Evolutionary conservation across 805 yeast species (phyloP), one percentile per base, ranked within the genome.

Genomic region (Metschnikowia gelsemii): DNA sequence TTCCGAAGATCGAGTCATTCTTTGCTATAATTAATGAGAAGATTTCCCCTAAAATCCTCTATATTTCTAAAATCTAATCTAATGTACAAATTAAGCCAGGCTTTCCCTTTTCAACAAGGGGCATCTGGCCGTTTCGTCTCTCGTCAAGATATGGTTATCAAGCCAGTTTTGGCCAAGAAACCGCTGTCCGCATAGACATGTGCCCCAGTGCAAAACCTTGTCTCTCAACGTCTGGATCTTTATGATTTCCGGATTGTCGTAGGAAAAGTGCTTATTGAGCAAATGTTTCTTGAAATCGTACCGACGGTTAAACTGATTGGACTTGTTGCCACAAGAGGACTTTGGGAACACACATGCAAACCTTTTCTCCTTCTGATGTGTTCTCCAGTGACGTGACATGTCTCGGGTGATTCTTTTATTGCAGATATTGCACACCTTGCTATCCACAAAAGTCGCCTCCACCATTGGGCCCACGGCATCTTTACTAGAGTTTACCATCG

Each of bases 241-340:
- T 38, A 70, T 70, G 8, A 70, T 69, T 26, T 61, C 55, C 4
- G 65, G 63, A 43, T 76, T 66, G 48, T 78, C 81, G 55, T 79
- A 80, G 34, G 56, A 57, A 55, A 81, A 81, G 50, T 81, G 87
- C 38, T 73, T 65, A 54, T 80, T 82, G 29, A 81, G 61, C 40
- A 81, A 58, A 54, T 81, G 87, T 54, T 81, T 81, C 54, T 81
- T 81, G 65, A 67, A 79, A 56, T 81, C 87, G 56, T 81, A 81
- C 5, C 83, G 84, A 35, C 87, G 64, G 60, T 81, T 81, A 63
- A 81, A 81, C 52, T 68, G 76, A 21, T 84, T 81, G 11, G 80
- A 69, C 52, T 73, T 78, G 56, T 80, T 86, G 3, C 71, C 61
- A 54, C 87, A 81, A 32, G 61, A 60, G n/a, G 62, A 62, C 35